Conservation (phyloP, 1,139 yeast species). For the Protomyces arabidopsidicola region DNA sequence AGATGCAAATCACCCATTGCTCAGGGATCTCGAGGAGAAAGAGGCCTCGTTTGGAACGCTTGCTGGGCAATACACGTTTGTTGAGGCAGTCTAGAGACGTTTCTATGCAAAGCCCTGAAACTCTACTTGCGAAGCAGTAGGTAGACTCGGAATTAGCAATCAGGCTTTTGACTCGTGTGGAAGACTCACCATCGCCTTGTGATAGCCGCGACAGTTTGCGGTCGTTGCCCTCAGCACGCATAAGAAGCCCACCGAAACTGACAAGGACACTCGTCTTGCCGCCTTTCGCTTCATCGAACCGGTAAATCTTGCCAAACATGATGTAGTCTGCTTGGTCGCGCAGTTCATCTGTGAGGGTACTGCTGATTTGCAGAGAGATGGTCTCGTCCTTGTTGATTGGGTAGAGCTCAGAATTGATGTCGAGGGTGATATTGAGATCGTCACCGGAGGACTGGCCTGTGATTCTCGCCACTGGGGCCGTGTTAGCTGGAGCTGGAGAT, state of each 20-base stretch:
- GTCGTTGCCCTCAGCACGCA: constrained; percentile 93
- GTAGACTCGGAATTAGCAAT: constrained; percentile 49
- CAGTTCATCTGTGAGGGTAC: constrained; percentile 60
- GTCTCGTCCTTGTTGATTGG: constrained; percentile 77
- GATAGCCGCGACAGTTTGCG: constrained; percentile 81
- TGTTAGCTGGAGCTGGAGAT: neutral
- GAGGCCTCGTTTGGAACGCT: constrained; percentile 53
- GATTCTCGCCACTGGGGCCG: constrained; percentile 61
- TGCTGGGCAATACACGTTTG: constrained; percentile 49
- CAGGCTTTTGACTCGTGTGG: too few relatives aligned
- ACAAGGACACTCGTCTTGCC: constrained; percentile 67
- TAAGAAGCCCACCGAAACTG: constrained; percentile 90
- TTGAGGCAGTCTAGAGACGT: neutral
- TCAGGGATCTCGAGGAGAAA: constrained; percentile 53
- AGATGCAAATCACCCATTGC: constrained; percentile 50
- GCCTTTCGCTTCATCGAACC: constrained; percentile 81
- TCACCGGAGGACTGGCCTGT: constrained; percentile 81
- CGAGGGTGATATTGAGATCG: constrained; percentile 81
- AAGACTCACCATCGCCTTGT: constrained; percentile 61
- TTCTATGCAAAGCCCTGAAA: too few relatives aligned
- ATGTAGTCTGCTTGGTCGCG: constrained; percentile 98
- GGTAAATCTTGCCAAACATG: constrained; percentile 97
- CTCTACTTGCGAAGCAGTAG: constrained; percentile 68
- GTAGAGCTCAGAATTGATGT: constrained; percentile 86
- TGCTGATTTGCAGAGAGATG: constrained; percentile 82